Evolutionary conservation across 257 asterid genomes (phyloP), one percentile per base, ranked within the genome.

Genomic region (Fraxinus americana): DNA sequence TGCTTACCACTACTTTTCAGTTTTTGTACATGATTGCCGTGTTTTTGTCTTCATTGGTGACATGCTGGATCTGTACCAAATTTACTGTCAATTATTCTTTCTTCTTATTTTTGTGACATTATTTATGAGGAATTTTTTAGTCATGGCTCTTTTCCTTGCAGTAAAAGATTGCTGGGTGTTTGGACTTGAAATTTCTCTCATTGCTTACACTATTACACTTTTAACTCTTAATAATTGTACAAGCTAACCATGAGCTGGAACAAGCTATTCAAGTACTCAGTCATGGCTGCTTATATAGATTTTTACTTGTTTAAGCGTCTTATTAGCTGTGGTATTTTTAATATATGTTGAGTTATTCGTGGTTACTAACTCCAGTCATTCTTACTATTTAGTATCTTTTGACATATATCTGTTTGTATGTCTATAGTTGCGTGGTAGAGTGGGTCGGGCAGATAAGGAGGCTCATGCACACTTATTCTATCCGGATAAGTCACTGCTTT

Each of bases 371-470:
- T 72, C 2, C 45, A 45, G 12, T 69, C 52, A 80, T 36, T 54
- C 27, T 43, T 48, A 57, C 59, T 52, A 13, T 76, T 21, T 50
- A 23, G 77, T 82, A 52, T 80, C 67, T 75, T 70, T 73, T 76
- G 70, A 74, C 25, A 16, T 41, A 32, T 70, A 32, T 35, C 3
- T 78, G 14, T 61, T 88, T 79, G 65, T 75, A 80, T 81, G 76
- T 29, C 78, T 69, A 43, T 86, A 94, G 99, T 85, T 94, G 88
- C 99, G 99, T 67, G 99, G 99, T 82, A 90, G 99, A 81, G 98
- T 94, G 75, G 99, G 99, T 82, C 94, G 98, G 79, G 97, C 99
- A 57, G 98, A 94, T 85, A 94, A 92, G 86, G 99, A 94, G 90
- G 99, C 99, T 79, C 92, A 92, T 84, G 99, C 99, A 67, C 87